These are phyloP conservation scores for Acanthamoeba royreba DNA, from an alignment of 208 protist genomes.

Conservation along the genomic window DNA sequence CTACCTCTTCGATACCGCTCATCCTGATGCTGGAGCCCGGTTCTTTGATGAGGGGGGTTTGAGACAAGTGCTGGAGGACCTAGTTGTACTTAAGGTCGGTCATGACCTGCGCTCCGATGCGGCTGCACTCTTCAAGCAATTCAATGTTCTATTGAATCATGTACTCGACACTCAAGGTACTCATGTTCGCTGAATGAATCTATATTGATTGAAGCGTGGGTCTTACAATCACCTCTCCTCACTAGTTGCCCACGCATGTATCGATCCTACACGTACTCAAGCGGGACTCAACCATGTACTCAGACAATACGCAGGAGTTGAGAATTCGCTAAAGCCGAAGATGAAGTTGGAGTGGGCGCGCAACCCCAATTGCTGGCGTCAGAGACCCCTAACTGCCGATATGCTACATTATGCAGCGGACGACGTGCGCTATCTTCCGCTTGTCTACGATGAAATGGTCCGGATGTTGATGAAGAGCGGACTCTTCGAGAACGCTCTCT, in stretches of 20 bases:
- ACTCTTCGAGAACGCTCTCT: not conserved
- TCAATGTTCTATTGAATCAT: not conserved
- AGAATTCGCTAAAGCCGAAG: not conserved
- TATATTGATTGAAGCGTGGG: not conserved
- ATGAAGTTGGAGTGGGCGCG: not conserved
- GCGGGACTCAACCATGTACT: not conserved
- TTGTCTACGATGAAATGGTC: not conserved
- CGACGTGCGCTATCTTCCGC: not conserved
- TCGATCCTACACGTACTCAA: not conserved
- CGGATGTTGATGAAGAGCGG: not conserved
- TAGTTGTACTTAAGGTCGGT: not conserved
- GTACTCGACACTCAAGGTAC: conserved; percentile 5
- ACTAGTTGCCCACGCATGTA: not conserved
- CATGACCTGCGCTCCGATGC: conserved; percentile 33
- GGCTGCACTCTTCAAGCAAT: not conserved
- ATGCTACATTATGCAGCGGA: not conserved
- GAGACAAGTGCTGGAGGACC: not conserved
- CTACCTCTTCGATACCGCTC: not conserved
- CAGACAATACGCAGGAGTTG: not conserved
- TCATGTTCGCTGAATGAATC: not conserved
- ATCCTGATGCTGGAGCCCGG: not conserved
- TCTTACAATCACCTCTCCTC: not conserved
- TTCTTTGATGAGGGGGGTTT: not conserved
- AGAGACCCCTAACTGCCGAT: not conserved
- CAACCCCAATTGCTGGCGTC: not conserved